These are phyloP conservation scores for Linanthus parryae DNA, from an alignment of 148 eudicot species.

Conservation along the genomic window DNA sequence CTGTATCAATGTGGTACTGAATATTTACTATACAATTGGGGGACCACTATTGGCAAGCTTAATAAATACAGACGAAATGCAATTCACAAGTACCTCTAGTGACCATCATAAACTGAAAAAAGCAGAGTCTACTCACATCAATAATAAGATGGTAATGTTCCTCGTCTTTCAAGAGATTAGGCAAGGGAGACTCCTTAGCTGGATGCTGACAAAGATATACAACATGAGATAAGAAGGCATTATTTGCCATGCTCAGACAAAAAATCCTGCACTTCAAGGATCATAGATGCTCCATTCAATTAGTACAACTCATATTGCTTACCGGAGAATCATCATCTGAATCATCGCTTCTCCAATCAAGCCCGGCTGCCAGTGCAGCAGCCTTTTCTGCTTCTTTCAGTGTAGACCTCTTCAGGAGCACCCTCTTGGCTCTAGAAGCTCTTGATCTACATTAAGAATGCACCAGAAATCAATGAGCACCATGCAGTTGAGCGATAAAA, in stretches of 20 bases:
- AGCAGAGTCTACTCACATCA: constrained; percentile 51
- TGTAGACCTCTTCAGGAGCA: constrained; percentile 48
- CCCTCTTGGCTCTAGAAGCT: constrained; percentile 65
- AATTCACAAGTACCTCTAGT: too few relatives aligned
- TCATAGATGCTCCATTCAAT: background rate
- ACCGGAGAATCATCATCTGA: constrained; percentile 73
- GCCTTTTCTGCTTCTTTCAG: constrained; percentile 55
- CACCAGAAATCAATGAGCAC: constrained; percentile 1
- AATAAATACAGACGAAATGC: too few relatives aligned
- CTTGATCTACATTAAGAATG: constrained; percentile 36
- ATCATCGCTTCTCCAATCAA: constrained; percentile 78
- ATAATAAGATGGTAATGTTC: constrained; percentile 57
- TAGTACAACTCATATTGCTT: constrained; percentile 7
- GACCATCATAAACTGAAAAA: background rate
- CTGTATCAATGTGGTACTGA: too few relatives aligned
- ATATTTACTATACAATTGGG: too few relatives aligned
- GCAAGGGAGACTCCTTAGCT: constrained; percentile 59
- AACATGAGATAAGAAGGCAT: background rate
- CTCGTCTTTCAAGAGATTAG: constrained; percentile 76
- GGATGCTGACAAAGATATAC: constrained; percentile 39
- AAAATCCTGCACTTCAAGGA: background rate
- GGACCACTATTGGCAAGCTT: too few relatives aligned
- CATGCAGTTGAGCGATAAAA: background rate
- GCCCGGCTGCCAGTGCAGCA: constrained; percentile 82
- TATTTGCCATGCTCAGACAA: background rate